Evolutionary conservation across 2,329 filamentous ascomycete genomes (phyloP), one percentile per base, ranked within the genome.

Genomic region (Epichloe gansuensis): DNA sequence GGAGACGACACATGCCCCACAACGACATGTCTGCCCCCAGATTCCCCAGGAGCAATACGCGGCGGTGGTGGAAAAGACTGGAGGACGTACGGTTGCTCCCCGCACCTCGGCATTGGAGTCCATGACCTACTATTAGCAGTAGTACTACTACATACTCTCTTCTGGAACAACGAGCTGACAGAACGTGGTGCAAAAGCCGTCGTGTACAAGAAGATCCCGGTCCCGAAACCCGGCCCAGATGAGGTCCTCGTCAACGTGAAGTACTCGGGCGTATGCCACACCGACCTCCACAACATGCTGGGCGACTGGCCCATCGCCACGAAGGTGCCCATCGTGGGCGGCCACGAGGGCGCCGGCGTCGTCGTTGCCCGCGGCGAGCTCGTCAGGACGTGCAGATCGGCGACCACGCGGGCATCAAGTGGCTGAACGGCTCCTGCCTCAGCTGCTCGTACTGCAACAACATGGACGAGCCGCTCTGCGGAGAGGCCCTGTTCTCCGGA

Each of bases 181-280:
- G 37, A 46, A 52, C 21, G 43, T 21, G 45, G 8, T 55, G 48
- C 35, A 51, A 21, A 57, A 83, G 80, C 81, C 60, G 73, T 81
- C 62, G 70, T 80, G 55, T 88, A 85, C 78, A 90, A 88, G 74
- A 78, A 85, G 72, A 91, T 96, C 63, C 84, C 87, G 60, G 89
- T 95, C 50, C 77, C 76, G 57, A 80, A 83, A 68, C 91, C 91
- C 41, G 88, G 84, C 23, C 85, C 90, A 50, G 90, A 95, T 73
- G 88, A 96, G 72, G 87, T 95, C 60, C 85, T 96, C 59, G 75
- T 95, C 72, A 91, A 94, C 73, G 80, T 95, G 77, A 90, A 90
- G 70, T 95, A 81, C 77, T 87, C 85, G 31, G 89, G 89, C 66
- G 89, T 95, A 60, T 95, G 89, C 78, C 89, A 94, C 75, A 94